Evolutionary conservation across 148 eudicot species (phyloP).

Genomic region (Chenopodium berlandieri): DNA sequence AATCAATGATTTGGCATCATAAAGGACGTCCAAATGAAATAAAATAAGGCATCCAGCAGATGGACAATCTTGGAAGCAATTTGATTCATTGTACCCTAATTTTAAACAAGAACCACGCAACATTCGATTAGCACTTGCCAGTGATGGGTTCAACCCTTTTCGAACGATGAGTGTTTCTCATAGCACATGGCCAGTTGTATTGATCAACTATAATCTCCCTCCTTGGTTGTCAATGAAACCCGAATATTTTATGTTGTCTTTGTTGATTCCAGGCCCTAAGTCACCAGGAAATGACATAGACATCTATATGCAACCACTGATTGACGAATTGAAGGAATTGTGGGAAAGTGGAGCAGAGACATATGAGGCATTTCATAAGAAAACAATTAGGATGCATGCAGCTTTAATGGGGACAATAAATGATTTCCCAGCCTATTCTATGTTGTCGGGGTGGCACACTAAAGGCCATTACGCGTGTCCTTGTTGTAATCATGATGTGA

Average conservation of each 20-base stretch:
- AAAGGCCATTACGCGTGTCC: no score
- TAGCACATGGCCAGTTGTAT: no score
- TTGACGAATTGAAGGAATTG: neutral
- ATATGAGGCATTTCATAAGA: neutral
- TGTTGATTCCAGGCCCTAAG: neutral
- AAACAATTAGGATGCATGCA: neutral
- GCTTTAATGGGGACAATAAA: neutral
- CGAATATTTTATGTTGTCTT: neutral
- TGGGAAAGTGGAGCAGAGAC: neutral
- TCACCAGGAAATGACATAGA: neutral
- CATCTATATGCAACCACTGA: neutral
- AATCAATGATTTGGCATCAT: no score
- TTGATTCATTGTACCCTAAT: neutral
- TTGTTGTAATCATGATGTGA: neutral
- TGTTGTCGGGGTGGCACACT: neutral
- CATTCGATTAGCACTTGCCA: conserved; percentile 1
- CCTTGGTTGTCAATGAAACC: neutral
- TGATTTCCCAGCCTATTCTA: conserved; percentile 1
- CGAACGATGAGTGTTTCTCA: neutral
- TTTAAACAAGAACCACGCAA: neutral
- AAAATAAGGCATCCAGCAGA: neutral
- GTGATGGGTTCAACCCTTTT: no score
- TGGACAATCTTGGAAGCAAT: neutral
- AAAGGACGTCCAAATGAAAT: neutral
- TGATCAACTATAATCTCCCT: neutral